Evolutionary conservation across 352 stramenopile genomes (phyloP).

Genomic region (Phytopythium chamaehyphon): DNA sequence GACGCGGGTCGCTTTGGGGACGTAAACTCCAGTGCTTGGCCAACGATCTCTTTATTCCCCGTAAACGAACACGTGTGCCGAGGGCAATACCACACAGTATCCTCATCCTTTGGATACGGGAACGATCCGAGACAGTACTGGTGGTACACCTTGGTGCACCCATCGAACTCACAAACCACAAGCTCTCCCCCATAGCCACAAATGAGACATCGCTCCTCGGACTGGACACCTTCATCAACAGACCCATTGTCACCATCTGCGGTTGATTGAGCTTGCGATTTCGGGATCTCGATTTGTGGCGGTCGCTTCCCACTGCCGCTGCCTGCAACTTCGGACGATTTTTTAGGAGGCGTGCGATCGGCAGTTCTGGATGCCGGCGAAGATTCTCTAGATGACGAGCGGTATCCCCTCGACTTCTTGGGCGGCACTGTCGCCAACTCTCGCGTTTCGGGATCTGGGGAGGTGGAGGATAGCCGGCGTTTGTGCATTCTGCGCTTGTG

Average conservation of each 20-base stretch:
- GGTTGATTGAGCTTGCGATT: conserved; percentile 23
- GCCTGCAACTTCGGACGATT: conserved; percentile 2
- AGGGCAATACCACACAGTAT: conserved; percentile 78
- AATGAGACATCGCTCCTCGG: conserved; percentile 76
- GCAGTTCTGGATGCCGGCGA: conserved; percentile 26
- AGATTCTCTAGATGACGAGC: conserved; percentile 39
- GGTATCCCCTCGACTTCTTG: conserved; percentile 44
- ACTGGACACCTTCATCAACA: conserved; percentile 40
- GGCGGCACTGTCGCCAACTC: conserved; percentile 10
- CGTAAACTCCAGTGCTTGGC: conserved; percentile 34
- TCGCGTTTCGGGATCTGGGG: conserved; percentile 26
- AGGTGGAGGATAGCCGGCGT: conserved; percentile 42
- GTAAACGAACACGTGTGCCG: conserved; percentile 71
- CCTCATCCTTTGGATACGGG: conserved; percentile 75
- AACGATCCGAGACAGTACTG: conserved; percentile 81
- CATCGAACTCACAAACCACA: conserved; percentile 78
- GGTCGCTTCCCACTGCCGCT: conserved; percentile 29
- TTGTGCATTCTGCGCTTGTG: conserved; percentile 48
- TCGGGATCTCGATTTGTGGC: conserved; percentile 35
- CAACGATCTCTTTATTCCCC: conserved; percentile 44
- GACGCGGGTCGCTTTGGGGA: conserved; percentile 45
- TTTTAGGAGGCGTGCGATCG: conserved; percentile 31
- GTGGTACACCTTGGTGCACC: conserved; percentile 85
- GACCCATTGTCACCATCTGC: conserved; percentile 26
- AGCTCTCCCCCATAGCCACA: conserved; percentile 80